Conservation (phyloP, 108 stramenopile genomes). For the Fragilariopsis cylindrus region DNA sequence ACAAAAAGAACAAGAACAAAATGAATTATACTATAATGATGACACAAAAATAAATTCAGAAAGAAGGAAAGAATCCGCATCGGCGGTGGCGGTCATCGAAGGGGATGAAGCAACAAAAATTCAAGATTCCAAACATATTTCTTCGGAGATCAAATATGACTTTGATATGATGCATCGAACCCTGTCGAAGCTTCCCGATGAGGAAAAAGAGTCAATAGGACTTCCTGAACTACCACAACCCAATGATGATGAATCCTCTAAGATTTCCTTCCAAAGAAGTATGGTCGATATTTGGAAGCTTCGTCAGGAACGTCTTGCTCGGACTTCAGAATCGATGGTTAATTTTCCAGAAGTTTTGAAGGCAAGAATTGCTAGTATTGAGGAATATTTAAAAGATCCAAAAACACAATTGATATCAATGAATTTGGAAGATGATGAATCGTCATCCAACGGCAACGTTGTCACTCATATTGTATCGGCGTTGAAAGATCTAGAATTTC, state of each 20-base stretch:
- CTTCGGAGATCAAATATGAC: conserved; percentile 40
- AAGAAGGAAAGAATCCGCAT: not conserved
- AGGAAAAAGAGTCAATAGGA: conserved; percentile 75
- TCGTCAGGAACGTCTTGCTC: conserved; percentile 74
- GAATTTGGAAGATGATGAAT: conserved; percentile 33
- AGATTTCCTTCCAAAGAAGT: conserved; percentile 51
- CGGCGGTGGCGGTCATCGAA: conserved; percentile 25
- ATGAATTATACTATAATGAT: conserved; percentile 19
- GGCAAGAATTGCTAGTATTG: conserved; percentile 55
- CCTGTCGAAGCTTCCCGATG: conserved; percentile 64
- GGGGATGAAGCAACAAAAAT: conserved; percentile 15
- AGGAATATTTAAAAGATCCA: conserved; percentile 59
- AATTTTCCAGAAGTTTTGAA: conserved; percentile 71
- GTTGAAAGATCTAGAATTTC: conserved; percentile 85
- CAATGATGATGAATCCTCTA: conserved; percentile 28
- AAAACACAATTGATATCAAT: conserved; percentile 27
- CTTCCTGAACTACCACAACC: conserved; percentile 51
- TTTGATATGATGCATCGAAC: conserved; percentile 87
- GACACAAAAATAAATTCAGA: conserved; percentile 26
- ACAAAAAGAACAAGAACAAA: conserved; percentile 6
- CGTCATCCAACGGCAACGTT: conserved; percentile 20
- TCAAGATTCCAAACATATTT: not conserved
- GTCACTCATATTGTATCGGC: conserved; percentile 55
- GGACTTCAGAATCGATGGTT: conserved; percentile 46
- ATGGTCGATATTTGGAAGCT: conserved; percentile 81